phyloP scores from a whole-genome alignment of 1,284 basidiomycete species.

The Ustilago curta region DNA sequence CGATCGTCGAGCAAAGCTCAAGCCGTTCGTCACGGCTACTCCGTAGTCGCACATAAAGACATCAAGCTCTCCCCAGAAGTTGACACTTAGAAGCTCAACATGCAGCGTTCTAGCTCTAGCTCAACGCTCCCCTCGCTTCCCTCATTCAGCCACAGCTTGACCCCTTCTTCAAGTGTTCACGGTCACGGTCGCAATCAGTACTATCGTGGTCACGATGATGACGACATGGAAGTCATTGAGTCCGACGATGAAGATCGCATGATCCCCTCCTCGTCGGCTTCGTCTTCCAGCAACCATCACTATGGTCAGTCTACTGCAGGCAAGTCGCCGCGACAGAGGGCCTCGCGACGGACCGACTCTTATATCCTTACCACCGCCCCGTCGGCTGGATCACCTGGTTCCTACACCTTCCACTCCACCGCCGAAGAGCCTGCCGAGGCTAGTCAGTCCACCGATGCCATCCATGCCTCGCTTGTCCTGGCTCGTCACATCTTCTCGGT shows the following conservation, averaged over 20 bases:
- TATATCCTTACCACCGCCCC: conserved; percentile 29
- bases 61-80: neutral
- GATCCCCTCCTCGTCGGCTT: conserved; percentile 16
- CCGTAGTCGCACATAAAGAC: neutral
- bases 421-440: conserved; percentile 18
- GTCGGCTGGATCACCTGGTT: conserved; percentile 13
- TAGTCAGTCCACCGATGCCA: conserved; percentile 22
- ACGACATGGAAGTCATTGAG: conserved; percentile 37
- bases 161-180: conserved; percentile 14
- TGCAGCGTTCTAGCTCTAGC: conserved; percentile 22
- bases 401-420: conserved; percentile 25
- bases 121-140: conserved; percentile 33
- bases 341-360: conserved; percentile 27
- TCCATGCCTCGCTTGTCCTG: conserved; percentile 33
- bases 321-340: conserved; percentile 7
- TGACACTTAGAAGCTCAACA: conserved; percentile 7
- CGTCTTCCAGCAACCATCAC: conserved; percentile 19
- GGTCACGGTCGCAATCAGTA: conserved; percentile 13
- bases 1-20: neutral
- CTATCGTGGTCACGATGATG: conserved; percentile 12
- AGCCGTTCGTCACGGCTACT: neutral
- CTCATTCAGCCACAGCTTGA: conserved; percentile 22
- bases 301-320: conserved; percentile 3
- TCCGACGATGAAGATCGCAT: conserved; percentile 32
- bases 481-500: conserved; percentile 32